Evolutionary conservation across 352 stramenopile genomes (phyloP), one percentile per base, ranked within the genome.

Genomic region (Phytopythium kandeliae): DNA sequence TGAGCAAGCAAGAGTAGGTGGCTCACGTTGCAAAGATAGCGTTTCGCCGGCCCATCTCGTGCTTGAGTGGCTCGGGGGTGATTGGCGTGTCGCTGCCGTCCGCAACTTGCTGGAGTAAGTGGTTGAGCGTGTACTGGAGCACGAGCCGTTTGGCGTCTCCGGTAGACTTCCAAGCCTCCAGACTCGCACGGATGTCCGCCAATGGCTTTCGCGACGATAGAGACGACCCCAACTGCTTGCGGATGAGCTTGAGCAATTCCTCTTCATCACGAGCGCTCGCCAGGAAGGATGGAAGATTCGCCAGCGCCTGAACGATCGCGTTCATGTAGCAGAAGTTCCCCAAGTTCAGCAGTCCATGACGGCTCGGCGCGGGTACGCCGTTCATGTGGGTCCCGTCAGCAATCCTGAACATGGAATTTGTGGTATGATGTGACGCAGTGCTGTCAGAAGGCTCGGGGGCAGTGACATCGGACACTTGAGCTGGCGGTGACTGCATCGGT

Each of bases 261-360:
- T 86, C 78, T 40, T 85, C 67, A 12, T 81, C 65, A 50, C 77
- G 61, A 16, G 88, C 36, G 45, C 60, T 60, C 8, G 55, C 51
- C 12, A 77, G 56, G 48, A 95, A 95, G 7, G 72, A 78, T 22
- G 80, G 78, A 31, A 95, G 48, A n/a, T 69, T 67, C 15, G 82
- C 69, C 15, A 95, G 55, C 3, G 85, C 74, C 47, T 95, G 85
- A 11, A 98, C 55, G 22, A 98, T 97, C 13, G 86, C 85, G 63
- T 98, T 98, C 75, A 98, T 94, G 59, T 96, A 96, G 64, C 85
- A 96, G 52, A 86, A 92, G 55, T 96, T 92, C 49, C 95, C 95
- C 16, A 98, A 64, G 61, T 98, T 98, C 19, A 97, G 57, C 19
- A 98, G 69, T n/a, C 95, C 95, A 34, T 92, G 84, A 1, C 67